phyloP scores from a whole-genome alignment of 2,329 filamentous ascomycete species.

The Chaetomium sp. region DNA sequence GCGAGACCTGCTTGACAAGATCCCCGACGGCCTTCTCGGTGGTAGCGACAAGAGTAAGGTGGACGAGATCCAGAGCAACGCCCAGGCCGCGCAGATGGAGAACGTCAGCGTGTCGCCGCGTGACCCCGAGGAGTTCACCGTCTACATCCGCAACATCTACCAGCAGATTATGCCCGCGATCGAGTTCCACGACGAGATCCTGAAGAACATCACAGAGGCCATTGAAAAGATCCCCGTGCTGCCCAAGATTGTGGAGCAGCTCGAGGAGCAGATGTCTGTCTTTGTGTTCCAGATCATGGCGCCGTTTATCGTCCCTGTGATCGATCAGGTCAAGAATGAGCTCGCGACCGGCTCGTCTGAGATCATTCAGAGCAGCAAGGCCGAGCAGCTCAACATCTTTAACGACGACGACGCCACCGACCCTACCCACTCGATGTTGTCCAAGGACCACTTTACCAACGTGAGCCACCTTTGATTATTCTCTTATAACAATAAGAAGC shows the following conservation, averaged over 20 bases:
- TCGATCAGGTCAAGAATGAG: constrained; percentile 80
- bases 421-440: constrained; percentile 91
- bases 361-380: constrained; percentile 76
- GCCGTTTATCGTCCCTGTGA: constrained; percentile 79
- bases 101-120: constrained; percentile 68
- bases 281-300: constrained; percentile 91
- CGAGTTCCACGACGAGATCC: constrained; percentile 82
- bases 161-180: constrained; percentile 82
- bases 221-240: constrained; percentile 82
- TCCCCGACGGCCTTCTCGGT: constrained; percentile 75
- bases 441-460: constrained; percentile 92
- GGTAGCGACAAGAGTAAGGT: constrained; percentile 68
- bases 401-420: constrained; percentile 68
- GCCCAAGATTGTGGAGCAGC: constrained; percentile 75
- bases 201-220: constrained; percentile 69
- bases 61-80: constrained; percentile 72
- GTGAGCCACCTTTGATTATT: constrained; percentile 32
- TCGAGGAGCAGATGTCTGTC: constrained; percentile 79
- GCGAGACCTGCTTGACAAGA: constrained; percentile 71
- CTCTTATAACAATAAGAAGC: not conserved
- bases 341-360: constrained; percentile 79
- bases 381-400: constrained; percentile 84
- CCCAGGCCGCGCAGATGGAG: constrained; percentile 67
- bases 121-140: constrained; percentile 76
- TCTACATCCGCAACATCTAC: constrained; percentile 66